Base-by-base conservation (phyloP, 1,284 basidiomycete species). In the Volvariella volvacea region DNA sequence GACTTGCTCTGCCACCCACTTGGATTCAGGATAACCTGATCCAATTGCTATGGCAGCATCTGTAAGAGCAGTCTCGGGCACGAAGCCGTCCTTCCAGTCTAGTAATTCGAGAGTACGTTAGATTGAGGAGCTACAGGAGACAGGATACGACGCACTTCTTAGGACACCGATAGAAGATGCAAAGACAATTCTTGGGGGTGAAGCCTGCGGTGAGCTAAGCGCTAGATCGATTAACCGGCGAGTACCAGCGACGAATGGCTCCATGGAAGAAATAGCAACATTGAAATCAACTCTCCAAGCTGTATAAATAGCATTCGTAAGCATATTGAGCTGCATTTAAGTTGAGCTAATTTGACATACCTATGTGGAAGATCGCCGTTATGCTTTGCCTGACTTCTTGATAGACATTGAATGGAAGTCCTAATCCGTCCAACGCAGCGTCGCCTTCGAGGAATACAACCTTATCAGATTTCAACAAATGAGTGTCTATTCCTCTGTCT, bases 261-360 rank as follows among this genome's bases (percentile, higher is more conserved):
- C 69, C 37, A 69, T 66, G 0, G 66, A 66, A 2, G 55, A 47
- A 1, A 71, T 49, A 0, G 62, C 52, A 22, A 65, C 46, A 45
- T 70, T 72, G 54, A 71, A 72, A 45, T 71, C 63, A 19, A 71
- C 56, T 14, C 55, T 57, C 69, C 70, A 71, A 1, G 70, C 56
- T 43, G 30, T 47, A 44, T 43, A 51, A 49, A 46, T 48, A 31
- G 53, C 52, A 39, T 56, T 45, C 2, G 17, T 39, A 16, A 44
- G 41, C 6, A 40, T 37, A 14, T 42, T 16, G 15, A 4, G 16
- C 2, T 37, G 21, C 25, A 37, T 10, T 16, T n/a, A 39, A 15
- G 15, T 15, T n/a, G 14, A 33, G 30, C 10, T 17, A 2, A 21
- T 31, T 9, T 9, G 30, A 30, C 15, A 9, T 14, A 19, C 16